Evolutionary conservation across 345 rosid species (phyloP).

Genomic region (Arabis hirsuta): DNA sequence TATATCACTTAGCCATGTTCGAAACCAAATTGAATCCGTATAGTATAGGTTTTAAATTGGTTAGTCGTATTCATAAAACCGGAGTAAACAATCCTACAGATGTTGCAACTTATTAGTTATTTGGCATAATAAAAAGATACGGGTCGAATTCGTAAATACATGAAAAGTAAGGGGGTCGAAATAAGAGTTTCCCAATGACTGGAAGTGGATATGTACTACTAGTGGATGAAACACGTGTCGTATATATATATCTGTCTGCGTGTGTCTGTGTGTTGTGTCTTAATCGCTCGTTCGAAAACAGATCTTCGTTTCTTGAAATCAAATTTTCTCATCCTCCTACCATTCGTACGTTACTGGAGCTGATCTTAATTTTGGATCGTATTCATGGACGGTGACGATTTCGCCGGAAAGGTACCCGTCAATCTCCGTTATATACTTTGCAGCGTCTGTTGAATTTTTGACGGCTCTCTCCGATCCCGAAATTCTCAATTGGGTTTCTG

Average conservation of each 20-base stretch:
- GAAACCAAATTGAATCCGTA: not conserved
- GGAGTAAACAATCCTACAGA: not conserved
- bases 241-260: not conserved
- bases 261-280: conserved; percentile 23
- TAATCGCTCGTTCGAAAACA: conserved; percentile 21
- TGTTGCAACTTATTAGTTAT: no score
- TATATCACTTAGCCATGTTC: not conserved
- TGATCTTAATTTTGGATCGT: conserved; percentile 29
- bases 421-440: not conserved
- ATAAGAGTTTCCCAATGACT: not conserved
- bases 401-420: conserved; percentile 39
- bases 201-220: conserved; percentile 27
- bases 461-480: conserved; percentile 16
- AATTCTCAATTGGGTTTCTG: conserved; percentile 13
- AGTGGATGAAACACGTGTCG: conserved; percentile 26
- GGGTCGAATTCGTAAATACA: not conserved
- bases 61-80: not conserved
- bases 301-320: conserved; percentile 25
- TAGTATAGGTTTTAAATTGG: not conserved
- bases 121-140: not conserved
- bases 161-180: conserved; percentile 11
- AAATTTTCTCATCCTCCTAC: not conserved
- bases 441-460: not conserved
- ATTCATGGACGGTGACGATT: conserved; percentile 35
- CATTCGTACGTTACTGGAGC: conserved; percentile 27